Evolutionary conservation across 2,329 filamentous ascomycete genomes (phyloP).

Genomic region (Bertia moriformis): DNA sequence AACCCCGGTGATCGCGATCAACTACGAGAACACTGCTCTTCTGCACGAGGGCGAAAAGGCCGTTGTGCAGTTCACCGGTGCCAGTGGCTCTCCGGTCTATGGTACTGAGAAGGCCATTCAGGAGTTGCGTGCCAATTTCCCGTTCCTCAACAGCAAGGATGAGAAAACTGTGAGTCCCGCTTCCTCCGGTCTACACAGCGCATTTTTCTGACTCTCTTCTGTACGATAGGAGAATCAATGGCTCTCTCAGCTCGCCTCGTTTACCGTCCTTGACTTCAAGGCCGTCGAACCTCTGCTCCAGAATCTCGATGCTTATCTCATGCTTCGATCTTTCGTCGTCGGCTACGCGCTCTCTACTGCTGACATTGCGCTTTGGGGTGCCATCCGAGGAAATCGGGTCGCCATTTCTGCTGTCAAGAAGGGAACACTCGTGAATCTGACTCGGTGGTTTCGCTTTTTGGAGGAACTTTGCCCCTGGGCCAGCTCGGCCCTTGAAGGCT

Average conservation of each 20-base stretch:
- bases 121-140: constrained; percentile 16
- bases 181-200: no score
- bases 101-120: constrained; percentile 14
- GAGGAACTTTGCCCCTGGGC: constrained; percentile 71
- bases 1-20: constrained; percentile 16
- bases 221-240: constrained; percentile 48
- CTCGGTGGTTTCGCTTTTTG: constrained; percentile 76
- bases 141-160: constrained; percentile 18
- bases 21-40: constrained; percentile 16
- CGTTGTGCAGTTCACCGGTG: constrained; percentile 14
- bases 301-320: constrained; percentile 75
- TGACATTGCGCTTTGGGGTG: constrained; percentile 72
- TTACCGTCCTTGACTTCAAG: constrained; percentile 61
- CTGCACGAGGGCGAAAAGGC: constrained; percentile 15
- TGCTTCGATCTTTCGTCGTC: constrained; percentile 70
- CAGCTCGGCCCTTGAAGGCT: constrained; percentile 51
- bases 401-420: constrained; percentile 69
- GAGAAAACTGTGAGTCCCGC: constrained; percentile 14
- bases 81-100: constrained; percentile 12
- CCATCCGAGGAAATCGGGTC: constrained; percentile 72
- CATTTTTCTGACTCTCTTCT: no score
- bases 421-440: constrained; percentile 60
- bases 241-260: constrained; percentile 32
- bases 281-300: constrained; percentile 59
- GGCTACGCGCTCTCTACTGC: constrained; percentile 65